phyloP scores from a whole-genome alignment of 2,329 filamentous ascomycete species.

The Claviceps digitariae region DNA sequence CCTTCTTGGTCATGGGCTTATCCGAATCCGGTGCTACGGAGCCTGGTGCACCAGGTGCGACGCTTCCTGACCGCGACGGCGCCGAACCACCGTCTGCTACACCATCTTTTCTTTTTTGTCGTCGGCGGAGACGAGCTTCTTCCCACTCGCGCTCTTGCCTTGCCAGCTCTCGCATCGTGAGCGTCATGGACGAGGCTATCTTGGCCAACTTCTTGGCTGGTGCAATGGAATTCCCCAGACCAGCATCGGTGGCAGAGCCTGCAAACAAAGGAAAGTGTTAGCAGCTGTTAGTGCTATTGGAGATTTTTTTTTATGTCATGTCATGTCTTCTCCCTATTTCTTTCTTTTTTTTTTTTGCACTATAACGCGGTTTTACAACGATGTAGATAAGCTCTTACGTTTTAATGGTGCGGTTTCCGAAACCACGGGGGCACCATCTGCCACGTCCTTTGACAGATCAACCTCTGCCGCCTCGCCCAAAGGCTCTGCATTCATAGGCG shows the following conservation, averaged over 20 bases:
- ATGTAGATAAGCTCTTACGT: conserved; percentile 35
- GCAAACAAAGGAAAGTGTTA: background rate
- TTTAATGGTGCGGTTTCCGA: conserved; percentile 43
- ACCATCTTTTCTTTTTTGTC: conserved; percentile 48
- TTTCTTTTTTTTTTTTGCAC: background rate
- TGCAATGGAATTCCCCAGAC: conserved; percentile 25
- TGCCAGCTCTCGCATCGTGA: conserved; percentile 47
- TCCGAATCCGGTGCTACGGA: conserved; percentile 48
- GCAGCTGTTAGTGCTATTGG: background rate
- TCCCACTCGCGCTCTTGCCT: conserved; percentile 58
- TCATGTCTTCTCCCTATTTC: background rate
- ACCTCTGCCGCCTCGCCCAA: conserved; percentile 11
- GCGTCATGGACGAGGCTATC: conserved; percentile 36
- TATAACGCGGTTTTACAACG: background rate
- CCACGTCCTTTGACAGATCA: conserved; percentile 16
- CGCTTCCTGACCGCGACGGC: conserved; percentile 39
- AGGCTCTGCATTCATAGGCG: conserved; percentile 29
- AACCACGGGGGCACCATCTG: conserved; percentile 28
- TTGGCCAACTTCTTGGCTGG: conserved; percentile 30
- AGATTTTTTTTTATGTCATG: no score
- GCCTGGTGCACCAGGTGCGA: conserved; percentile 47
- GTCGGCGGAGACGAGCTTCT: conserved; percentile 55
- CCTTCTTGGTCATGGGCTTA: conserved; percentile 76
- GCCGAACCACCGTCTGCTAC: conserved; percentile 35
- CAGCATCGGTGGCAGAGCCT: conserved; percentile 27